These are phyloP conservation scores for Ottelia alismoides DNA, from an alignment of 106 monocot genomes.

Conservation along the genomic window DNA sequence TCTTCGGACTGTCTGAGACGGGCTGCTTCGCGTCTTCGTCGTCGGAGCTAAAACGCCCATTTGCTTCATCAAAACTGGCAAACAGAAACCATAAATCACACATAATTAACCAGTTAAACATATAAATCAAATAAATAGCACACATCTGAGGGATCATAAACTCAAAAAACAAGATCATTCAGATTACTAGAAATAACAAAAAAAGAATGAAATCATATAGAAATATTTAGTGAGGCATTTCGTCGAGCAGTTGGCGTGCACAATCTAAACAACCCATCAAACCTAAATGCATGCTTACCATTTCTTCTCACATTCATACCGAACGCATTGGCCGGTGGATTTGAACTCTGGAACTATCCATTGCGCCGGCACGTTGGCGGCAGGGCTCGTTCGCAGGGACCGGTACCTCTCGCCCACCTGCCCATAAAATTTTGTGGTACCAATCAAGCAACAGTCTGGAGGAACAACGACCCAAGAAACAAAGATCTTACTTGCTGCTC, in stretches of 20 bases:
- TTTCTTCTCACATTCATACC: too few relatives aligned
- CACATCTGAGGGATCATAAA: background rate
- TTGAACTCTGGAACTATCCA: too few relatives aligned
- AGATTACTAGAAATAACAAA: too few relatives aligned
- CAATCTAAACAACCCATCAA: too few relatives aligned
- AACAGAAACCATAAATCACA: background rate
- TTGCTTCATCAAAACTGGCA: background rate
- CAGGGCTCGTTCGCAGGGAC: too few relatives aligned
- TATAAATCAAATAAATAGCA: background rate
- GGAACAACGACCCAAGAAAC: background rate
- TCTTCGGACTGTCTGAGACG: conserved; percentile 18
- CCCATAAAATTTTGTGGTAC: background rate
- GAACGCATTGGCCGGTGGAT: too few relatives aligned
- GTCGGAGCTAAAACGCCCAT: background rate
- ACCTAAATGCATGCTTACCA: too few relatives aligned
- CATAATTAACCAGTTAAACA: background rate
- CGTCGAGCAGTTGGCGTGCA: too few relatives aligned
- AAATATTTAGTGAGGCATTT: too few relatives aligned
- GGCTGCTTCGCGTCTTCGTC: background rate
- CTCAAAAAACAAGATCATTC: background rate
- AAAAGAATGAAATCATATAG: too few relatives aligned
- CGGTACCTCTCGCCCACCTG: too few relatives aligned
- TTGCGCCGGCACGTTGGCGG: too few relatives aligned
- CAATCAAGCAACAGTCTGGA: background rate
- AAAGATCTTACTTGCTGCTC: background rate